Evolutionary conservation across 2,329 filamentous ascomycete species (phyloP), one percentile per base, ranked within the genome.

Genomic region (Botrytis galanthina): DNA sequence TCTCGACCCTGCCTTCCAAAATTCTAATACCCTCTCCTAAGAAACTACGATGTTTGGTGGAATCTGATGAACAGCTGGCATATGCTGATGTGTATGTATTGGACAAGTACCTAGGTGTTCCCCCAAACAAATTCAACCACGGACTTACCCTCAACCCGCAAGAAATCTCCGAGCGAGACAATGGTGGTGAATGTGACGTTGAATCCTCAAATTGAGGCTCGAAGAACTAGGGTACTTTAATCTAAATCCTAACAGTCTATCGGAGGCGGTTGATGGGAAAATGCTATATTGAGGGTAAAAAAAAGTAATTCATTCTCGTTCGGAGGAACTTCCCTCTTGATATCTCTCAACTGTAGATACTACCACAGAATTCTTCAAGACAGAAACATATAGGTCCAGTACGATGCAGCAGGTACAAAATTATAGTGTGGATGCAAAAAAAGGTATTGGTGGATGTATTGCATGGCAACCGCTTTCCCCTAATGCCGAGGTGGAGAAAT

Each of bases 111-210:
- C 32, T 29, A 59, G 18, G 9, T 35, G 32, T 35, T 5, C 35
- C 57, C 20, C 32, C 26, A 32, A 37, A 60, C 57, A 37, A 22
- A 60, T 20, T 26, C 32, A 60, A 9, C 32, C 18, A 60, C 57
- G 57, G 57, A 60, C 57, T 60, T 37, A 20, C 20, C 61, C 61
- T 64, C 61, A 64, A 64, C 61, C 39, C 61, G 39, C 16, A 46
- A 46, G 59, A 61, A 61, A 61, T 61, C 35, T 61, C 59, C 59
- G 59, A 39, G 22, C 22, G 35, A 37, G 35, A 61, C 35, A 26
- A 26, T 16, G 59, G 22, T 61, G 9, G 18, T 60, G 2, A 60
- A 60, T 32, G 57, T 60, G 57, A 60, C 57, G 32, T 60, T 37
- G 32, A 26, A 14, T 29, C 14, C 29, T 60, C 57, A n/a, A 61